These are phyloP conservation scores for Punctularia strigosozonata DNA, from an alignment of 768 basidiomycete species.

Conservation along the genomic window DNA sequence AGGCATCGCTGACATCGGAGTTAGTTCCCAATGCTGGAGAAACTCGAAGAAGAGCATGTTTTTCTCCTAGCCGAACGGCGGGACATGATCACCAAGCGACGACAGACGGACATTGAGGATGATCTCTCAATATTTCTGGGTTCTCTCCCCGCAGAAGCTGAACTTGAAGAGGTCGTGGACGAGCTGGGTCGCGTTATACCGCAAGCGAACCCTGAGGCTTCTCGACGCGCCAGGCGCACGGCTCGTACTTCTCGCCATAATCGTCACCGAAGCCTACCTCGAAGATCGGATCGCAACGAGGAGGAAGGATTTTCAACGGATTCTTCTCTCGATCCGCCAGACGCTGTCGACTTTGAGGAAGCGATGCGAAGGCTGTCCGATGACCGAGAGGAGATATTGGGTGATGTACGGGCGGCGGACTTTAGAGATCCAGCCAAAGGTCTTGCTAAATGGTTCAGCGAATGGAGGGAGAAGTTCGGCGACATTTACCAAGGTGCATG, in stretches of 20 bases:
- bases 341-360: constrained; percentile 53
- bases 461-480: constrained; percentile 65
- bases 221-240: constrained; percentile 41
- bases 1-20: constrained; percentile 1
- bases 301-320: constrained; percentile 90
- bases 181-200: constrained; percentile 47
- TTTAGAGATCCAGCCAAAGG: constrained; percentile 74
- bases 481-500: constrained; percentile 86
- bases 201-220: constrained; percentile 29
- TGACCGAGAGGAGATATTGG: constrained; percentile 47
- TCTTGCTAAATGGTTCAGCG: constrained; percentile 45
- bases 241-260: constrained; percentile 22
- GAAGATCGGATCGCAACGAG: too few relatives aligned
- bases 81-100: constrained; percentile 56
- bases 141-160: constrained; percentile 22
- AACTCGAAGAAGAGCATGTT: constrained; percentile 62
- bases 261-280: constrained; percentile 14
- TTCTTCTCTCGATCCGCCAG: constrained; percentile 52
- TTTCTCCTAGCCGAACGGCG: constrained; percentile 65
- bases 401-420: constrained; percentile 76
- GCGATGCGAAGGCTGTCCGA: constrained; percentile 45
- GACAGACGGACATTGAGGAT: constrained; percentile 68
- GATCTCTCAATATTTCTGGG: constrained; percentile 68
- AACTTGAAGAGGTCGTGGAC: constrained; percentile 39
- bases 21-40: constrained; percentile 71